Conservation (phyloP, 306 rosid genomes). For the Sindora glabra region DNA sequence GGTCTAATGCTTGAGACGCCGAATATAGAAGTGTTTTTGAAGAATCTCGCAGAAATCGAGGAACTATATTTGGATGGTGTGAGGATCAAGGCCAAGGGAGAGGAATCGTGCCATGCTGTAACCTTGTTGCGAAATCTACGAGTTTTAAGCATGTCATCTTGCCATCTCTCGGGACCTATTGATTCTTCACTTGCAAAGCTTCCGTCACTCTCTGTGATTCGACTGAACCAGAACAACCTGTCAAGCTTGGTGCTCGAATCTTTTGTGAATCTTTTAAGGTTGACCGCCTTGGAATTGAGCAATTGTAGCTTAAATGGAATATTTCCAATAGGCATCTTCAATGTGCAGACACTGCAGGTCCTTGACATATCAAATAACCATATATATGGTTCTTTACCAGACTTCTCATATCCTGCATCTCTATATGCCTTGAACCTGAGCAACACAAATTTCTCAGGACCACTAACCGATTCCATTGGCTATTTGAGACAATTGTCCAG, state of each 20-base stretch:
- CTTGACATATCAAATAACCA: neutral
- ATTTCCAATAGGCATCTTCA: no score
- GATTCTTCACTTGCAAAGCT: constrained; percentile 1
- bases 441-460: neutral
- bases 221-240: neutral
- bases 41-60: constrained; percentile 12
- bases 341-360: no score
- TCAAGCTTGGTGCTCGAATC: neutral
- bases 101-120: constrained; percentile 29
- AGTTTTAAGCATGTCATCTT: constrained; percentile 12
- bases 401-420: neutral
- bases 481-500: neutral
- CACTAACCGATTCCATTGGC: neutral
- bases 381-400: neutral
- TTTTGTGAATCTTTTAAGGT: neutral
- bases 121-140: neutral
- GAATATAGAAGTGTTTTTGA: neutral
- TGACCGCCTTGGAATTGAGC: neutral
- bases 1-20: constrained; percentile 7
- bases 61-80: constrained; percentile 27
- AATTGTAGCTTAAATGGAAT: neutral
- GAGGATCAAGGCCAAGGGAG: neutral
- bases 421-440: neutral
- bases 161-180: constrained; percentile 14
- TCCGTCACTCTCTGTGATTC: neutral